Base-by-base conservation (phyloP, 225 moss, liverwort and hornwort genomes). In the Marchantia paleacea region DNA sequence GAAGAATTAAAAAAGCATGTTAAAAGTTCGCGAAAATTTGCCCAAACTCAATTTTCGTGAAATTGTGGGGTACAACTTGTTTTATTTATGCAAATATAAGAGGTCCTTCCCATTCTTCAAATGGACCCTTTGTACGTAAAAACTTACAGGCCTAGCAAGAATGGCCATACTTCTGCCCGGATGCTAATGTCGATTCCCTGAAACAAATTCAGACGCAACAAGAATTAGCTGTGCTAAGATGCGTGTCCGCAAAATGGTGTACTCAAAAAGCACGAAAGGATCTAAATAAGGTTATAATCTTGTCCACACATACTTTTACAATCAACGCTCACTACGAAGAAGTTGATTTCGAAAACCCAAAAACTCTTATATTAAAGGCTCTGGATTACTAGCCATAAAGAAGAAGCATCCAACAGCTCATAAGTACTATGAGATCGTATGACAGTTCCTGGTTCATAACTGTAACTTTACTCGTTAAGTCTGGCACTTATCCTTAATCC, bases 111-210 rank as follows among this genome's bases (percentile, higher is more conserved):
- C 39, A 39, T 39, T 39, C 39, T 39, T 39, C 5, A 39, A 5
- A 39, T 39, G 39, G 39, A 39, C 39, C 39, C 39, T 39, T 39
- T 39, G 39, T 39, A 39, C 39, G 39, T 39, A 39, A 13, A 4
- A 39, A 81, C 87, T 85, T 85, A 88, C 85, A 95, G 83, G 75
- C 99, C 99, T 51, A 99, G 85, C 22, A 99, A 85, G 79, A 95
- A 99, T n/a, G 95, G 95, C 99, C 99, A 99, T 8, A 99, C 95
- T 81, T 91, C 91, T 22, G 95, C 89, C 11, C 94, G 89, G 39
- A 99, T 86, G 55, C 89, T 75, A 12, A 92, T 91, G 57, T 92
- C 83, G 64, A 99, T 88, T 22, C 99, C 99, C 87, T 87, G 87
- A 25, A 64, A 60, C 3, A 28, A 28, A 74, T 9, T 39, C 39